phyloP scores from a whole-genome alignment of 495 filamentous ascomycete species.

The Endocarpon pusillum region DNA sequence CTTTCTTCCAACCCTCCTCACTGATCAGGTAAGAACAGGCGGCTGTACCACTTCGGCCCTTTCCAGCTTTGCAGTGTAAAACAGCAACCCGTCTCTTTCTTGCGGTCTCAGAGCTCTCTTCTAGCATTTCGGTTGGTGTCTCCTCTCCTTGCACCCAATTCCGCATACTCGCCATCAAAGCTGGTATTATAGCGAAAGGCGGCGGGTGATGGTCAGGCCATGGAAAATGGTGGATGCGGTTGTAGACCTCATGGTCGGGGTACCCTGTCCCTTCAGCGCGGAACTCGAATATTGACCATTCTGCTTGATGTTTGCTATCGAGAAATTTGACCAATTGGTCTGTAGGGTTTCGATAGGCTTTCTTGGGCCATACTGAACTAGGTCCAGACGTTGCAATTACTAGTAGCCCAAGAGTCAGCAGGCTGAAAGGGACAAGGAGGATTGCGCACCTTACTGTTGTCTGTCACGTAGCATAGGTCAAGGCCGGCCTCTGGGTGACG shows the following conservation, averaged over 20 bases:
- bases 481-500: slow-evolving; percentile 74
- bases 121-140: slow-evolving; percentile 9
- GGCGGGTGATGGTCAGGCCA: slow-evolving; percentile 97
- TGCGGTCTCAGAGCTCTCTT: slow-evolving; percentile 5
- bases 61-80: slow-evolving; percentile 94
- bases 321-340: slow-evolving; percentile 72
- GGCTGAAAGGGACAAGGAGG: slow-evolving; percentile 2
- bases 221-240: slow-evolving; percentile 71
- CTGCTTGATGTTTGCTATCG: slow-evolving; percentile 57
- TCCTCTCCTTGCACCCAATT: slow-evolving; percentile 58
- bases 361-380: slow-evolving; percentile 68
- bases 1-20: slow-evolving; percentile 68
- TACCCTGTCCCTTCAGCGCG: slow-evolving; percentile 93
- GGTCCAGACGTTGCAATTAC: slow-evolving; percentile 73
- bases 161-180: slow-evolving; percentile 79
- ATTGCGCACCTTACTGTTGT: slow-evolving; percentile 33
- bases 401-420: slow-evolving; percentile 8
- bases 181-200: slow-evolving; percentile 71
- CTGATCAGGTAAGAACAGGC: slow-evolving; percentile 77
- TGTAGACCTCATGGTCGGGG: slow-evolving; percentile 72
- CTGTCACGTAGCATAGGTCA: slow-evolving; percentile 90
- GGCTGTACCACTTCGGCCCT: slow-evolving; percentile 82
- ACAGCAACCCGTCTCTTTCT: slow-evolving; percentile 54
- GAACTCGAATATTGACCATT: slow-evolving; percentile 96
- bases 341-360: slow-evolving; percentile 82